Conservation (phyloP, 139 green algal species). For the Zygnema circumcarinatum region DNA sequence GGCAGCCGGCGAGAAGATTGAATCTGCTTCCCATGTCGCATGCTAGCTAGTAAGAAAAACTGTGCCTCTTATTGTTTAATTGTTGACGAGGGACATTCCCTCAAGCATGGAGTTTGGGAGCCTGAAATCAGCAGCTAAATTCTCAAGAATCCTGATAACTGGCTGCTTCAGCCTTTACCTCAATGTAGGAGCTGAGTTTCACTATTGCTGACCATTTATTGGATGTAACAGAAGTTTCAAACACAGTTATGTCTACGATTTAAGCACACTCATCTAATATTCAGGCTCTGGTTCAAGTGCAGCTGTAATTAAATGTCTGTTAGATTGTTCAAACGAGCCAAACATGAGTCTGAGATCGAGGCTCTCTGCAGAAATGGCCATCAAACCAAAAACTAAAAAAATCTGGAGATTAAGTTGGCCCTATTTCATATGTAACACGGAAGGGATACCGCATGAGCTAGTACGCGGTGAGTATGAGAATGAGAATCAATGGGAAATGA, state of each 20-base stretch:
- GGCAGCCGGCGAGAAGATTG: constrained; percentile 18
- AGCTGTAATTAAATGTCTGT: no score
- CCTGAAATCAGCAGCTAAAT: not conserved
- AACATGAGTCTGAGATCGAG: no score
- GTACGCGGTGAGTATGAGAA: not conserved
- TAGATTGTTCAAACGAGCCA: no score
- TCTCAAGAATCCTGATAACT: no score
- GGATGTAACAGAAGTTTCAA: no score
- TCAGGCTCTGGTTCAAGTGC: no score
- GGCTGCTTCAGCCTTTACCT: not conserved
- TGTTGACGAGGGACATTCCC: not conserved
- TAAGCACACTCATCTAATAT: no score
- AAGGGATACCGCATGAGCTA: not conserved
- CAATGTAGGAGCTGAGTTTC: not conserved
- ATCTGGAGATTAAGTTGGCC: not conserved
- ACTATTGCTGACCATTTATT: no score
- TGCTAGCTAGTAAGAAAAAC: not conserved
- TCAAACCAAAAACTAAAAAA: not conserved
- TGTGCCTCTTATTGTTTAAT: not conserved
- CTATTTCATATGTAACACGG: not conserved
- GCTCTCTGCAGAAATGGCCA: no score
- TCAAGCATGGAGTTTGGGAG: not conserved
- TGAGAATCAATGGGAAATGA: not conserved
- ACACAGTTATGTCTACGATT: no score
- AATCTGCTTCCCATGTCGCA: not conserved